Base-by-base conservation (phyloP, 2,329 filamentous ascomycete species). In the Cladosporium sp. region DNA sequence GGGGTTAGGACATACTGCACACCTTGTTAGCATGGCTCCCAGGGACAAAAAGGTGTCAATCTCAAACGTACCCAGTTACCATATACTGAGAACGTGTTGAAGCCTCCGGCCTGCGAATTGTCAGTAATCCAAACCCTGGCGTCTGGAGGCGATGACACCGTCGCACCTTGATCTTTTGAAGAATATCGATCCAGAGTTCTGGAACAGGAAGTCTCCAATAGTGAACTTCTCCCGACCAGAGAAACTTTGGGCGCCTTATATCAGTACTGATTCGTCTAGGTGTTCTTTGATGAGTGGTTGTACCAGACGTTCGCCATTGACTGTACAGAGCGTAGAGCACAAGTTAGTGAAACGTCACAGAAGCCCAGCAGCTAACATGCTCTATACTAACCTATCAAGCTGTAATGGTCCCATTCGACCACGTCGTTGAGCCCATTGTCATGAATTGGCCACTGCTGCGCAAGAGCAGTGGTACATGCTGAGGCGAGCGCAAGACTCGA, bases 61-160 rank as follows among this genome's bases (percentile, higher is more conserved):
- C n/a, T 21, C 39, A 23, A 14, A 46, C 39, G 4, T 46, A 46
- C 39, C 82, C 91, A 96, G 70, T 93, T 85, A 5, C 89, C 82
- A 72, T 94, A 94, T 75, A 93, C 92, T 0, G 89, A 92, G 1
- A 93, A 89, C 53, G 86, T 85, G 71, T 91, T 94, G 78, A 92
- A 93, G 0, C 92, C 92, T 1, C 92, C 78, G 0, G 91, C 81
- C 59, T 62, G 32, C 13, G 14, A 13, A 30, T 13, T 7, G 23
- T 53, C 30, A 32, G 57, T 16, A 5, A 25, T 23, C 3, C 18
- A 3, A 1, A 1, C 21, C 1, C 14, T 13, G 25, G 6, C 21
- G 3, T 16, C 18, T 30, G 16, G 23, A 2, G 13, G 13, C 3
- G 16, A 8, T 43, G 21, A 1, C 4, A 25, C 23, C 11, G 25